Evolutionary conservation across 1,284 basidiomycete genomes (phyloP).

Genomic region (Boletus mariae): DNA sequence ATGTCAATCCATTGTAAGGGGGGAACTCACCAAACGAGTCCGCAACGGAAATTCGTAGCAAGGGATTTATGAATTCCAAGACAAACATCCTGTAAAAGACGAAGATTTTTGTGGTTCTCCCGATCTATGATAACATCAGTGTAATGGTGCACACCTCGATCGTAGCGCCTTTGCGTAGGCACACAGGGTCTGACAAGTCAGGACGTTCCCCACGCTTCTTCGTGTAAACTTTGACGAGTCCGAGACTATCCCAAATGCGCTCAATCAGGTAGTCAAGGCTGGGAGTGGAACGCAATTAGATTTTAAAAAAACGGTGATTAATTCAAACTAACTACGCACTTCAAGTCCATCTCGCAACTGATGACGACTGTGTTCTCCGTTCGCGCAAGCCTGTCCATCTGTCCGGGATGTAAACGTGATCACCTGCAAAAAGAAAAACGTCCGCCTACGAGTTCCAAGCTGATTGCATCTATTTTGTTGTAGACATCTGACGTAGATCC

Average conservation of each 20-base stretch:
- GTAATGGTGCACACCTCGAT: slow-evolving; percentile 62
- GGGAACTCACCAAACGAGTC: slow-evolving; percentile 75
- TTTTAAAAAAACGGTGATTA: background rate
- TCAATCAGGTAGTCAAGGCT: slow-evolving; percentile 88
- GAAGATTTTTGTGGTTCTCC: background rate
- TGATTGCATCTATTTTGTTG: slow-evolving; percentile 93
- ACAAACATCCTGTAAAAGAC: slow-evolving; percentile 67
- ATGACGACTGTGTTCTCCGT: slow-evolving; percentile 90
- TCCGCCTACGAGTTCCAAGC: slow-evolving; percentile 67
- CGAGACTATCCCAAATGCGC: slow-evolving; percentile 85
- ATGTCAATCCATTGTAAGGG: background rate
- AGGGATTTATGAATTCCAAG: slow-evolving; percentile 89
- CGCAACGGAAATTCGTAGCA: slow-evolving; percentile 87
- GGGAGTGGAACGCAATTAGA: background rate
- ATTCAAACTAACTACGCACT: slow-evolving; percentile 42
- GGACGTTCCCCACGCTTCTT: slow-evolving; percentile 95
- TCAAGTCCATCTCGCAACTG: slow-evolving; percentile 89
- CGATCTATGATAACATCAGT: background rate
- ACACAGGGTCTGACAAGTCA: slow-evolving; percentile 90
- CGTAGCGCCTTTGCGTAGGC: slow-evolving; percentile 86
- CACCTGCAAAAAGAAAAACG: background rate
- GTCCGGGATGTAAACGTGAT: slow-evolving; percentile 1
- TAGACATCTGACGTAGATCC: slow-evolving; percentile 64
- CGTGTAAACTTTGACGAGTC: slow-evolving; percentile 90
- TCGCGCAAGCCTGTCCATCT: slow-evolving; percentile 82